Evolutionary conservation across 345 rosid genomes (phyloP).

Genomic region (Eutrema heterophyllum): DNA sequence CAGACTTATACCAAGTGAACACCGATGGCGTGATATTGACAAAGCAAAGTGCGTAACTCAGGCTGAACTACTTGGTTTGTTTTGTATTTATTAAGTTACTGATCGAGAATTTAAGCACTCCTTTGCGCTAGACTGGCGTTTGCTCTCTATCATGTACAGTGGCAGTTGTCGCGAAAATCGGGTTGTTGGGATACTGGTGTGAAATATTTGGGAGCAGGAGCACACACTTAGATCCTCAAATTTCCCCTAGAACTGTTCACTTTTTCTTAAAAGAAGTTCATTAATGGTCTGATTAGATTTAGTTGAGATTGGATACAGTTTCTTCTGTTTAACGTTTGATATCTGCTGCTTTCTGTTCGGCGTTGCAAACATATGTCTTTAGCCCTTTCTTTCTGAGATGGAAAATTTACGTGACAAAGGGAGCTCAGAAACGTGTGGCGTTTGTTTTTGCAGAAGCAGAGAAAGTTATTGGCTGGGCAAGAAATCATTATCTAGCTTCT

Average conservation of each 20-base stretch:
- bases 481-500: slow-evolving; percentile 72
- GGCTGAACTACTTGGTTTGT: slow-evolving; percentile 4
- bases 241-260: background rate
- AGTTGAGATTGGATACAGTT: background rate
- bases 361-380: background rate
- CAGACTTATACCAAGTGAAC: slow-evolving; percentile 59
- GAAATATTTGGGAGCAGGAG: background rate
- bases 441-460: slow-evolving; percentile 66
- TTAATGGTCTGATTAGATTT: background rate
- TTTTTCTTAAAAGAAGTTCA: background rate
- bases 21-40: slow-evolving; percentile 81
- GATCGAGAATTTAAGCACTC: background rate
- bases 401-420: background rate
- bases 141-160: background rate
- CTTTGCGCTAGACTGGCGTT: background rate
- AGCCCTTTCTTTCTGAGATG: background rate
- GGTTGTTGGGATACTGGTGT: background rate
- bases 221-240: background rate
- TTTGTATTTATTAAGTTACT: slow-evolving; percentile 1
- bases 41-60: slow-evolving; percentile 55
- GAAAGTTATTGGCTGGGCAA: slow-evolving; percentile 94
- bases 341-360: background rate
- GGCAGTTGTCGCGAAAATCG: background rate
- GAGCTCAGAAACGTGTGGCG: slow-evolving; percentile 14
- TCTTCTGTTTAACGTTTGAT: background rate